phyloP scores from a whole-genome alignment of 345 rosid genomes.

The Citrus sp. region DNA sequence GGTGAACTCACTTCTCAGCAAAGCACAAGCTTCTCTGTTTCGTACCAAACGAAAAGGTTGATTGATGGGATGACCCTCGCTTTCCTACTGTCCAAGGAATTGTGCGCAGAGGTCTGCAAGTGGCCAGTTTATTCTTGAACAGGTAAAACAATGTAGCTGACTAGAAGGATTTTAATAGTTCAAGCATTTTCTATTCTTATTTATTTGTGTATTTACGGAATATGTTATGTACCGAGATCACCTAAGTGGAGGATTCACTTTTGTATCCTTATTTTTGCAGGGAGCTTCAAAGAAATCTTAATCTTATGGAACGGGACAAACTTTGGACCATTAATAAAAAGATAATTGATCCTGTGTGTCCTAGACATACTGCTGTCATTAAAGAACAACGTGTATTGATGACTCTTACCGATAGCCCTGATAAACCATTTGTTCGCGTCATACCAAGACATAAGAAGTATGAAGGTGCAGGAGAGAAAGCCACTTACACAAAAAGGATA shows the following conservation, averaged over 20 bases:
- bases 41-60: conserved; percentile 72
- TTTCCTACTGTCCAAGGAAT: conserved; percentile 96
- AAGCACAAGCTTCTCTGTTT: conserved; percentile 94
- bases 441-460: conserved; percentile 84
- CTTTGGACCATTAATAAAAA: conserved; percentile 95
- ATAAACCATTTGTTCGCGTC: conserved; percentile 66
- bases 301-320: conserved; percentile 99
- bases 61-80: conserved; percentile 96
- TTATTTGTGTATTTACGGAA: background rate
- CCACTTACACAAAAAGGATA: conserved; percentile 66
- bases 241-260: background rate
- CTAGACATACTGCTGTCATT: conserved; percentile 88
- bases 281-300: conserved; percentile 89
- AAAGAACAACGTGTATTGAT: conserved; percentile 57
- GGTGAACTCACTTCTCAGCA: conserved; percentile 83
- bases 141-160: conserved; percentile 35
- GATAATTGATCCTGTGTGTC: conserved; percentile 91
- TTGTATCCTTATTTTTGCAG: conserved; percentile 30
- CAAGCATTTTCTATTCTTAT: background rate
- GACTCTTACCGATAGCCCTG: conserved; percentile 65
- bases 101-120: conserved; percentile 75
- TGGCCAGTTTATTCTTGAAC: conserved; percentile 87
- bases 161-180: background rate
- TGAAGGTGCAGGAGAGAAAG: conserved; percentile 94
- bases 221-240: too few relatives aligned